These are phyloP conservation scores for Alternaria burnsii DNA, from an alignment of 2,329 filamentous ascomycete species.

Conservation along the genomic window DNA sequence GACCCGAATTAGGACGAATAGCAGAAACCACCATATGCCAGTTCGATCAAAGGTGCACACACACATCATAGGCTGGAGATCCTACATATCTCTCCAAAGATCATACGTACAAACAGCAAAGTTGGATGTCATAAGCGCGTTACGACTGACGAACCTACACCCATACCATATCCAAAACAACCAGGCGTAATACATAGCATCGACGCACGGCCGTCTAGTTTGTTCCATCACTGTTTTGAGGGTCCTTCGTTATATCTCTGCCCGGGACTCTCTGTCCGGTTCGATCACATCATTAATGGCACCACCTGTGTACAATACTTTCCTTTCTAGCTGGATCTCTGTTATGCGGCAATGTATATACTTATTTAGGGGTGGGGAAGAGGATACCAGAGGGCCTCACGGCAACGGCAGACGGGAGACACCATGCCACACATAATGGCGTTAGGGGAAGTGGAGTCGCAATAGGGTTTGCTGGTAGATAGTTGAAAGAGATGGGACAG, in stretches of 20 bases:
- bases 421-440: slow-evolving; percentile 17
- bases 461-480: slow-evolving; percentile 6
- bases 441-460: slow-evolving; percentile 1
- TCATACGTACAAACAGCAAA: slow-evolving; percentile 18
- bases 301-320: slow-evolving; percentile 34
- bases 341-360: slow-evolving; percentile 42
- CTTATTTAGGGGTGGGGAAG: slow-evolving; percentile 6
- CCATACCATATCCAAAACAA: slow-evolving; percentile 18
- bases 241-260: not conserved
- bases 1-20: slow-evolving; percentile 29
- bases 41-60: not conserved
- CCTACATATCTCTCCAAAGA: slow-evolving; percentile 8
- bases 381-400: slow-evolving; percentile 6
- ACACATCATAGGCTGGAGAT: slow-evolving; percentile 1
- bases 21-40: not conserved
- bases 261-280: slow-evolving; percentile 10
- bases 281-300: slow-evolving; percentile 28
- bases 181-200: slow-evolving; percentile 32
- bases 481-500: slow-evolving; percentile 22
- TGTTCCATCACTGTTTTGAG: slow-evolving; percentile 10
- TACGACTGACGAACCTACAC: slow-evolving; percentile 41
- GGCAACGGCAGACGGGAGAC: slow-evolving; percentile 10
- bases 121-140: slow-evolving; percentile 30
- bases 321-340: slow-evolving; percentile 22
- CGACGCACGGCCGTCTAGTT: slow-evolving; percentile 27